phyloP scores from a whole-genome alignment of 306 rosid genomes.

The Cyamopsis tetragonoloba region DNA sequence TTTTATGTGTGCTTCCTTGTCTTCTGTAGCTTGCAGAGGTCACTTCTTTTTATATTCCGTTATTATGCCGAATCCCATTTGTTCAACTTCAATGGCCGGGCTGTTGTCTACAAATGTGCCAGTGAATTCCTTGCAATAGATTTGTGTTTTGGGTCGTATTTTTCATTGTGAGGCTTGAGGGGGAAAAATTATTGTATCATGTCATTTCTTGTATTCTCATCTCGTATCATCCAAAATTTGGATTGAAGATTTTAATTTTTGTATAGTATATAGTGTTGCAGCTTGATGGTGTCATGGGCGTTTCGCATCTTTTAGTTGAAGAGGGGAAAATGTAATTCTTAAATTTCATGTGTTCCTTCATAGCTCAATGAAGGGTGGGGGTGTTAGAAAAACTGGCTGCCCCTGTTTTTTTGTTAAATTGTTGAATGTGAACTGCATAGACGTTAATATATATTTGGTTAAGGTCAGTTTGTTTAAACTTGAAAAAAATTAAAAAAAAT shows the following conservation, averaged over 20 bases:
- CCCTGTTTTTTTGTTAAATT: neutral
- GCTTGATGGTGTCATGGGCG: slow-evolving; percentile 8
- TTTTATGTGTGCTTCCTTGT: slow-evolving; percentile 27
- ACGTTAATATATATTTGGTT: neutral
- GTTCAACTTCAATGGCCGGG: slow-evolving; percentile 34
- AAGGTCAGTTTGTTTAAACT: too few species aligned
- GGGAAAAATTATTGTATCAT: neutral
- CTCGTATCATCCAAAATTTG: slow-evolving; percentile 14
- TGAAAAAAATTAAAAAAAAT: too few species aligned
- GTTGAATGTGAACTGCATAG: neutral
- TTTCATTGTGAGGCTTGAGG: slow-evolving; percentile 32
- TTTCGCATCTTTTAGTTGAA: slow-evolving; percentile 7
- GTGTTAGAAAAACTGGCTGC: neutral
- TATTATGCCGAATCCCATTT: slow-evolving; percentile 29
- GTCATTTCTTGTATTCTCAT: slow-evolving; percentile 3
- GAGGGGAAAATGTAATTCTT: neutral
- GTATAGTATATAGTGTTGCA: slow-evolving; percentile 14
- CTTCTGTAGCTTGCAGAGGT: slow-evolving; percentile 32
- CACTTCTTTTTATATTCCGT: slow-evolving; percentile 27
- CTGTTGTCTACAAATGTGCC: slow-evolving; percentile 35
- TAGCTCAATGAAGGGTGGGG: slow-evolving; percentile 2
- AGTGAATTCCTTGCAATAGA: slow-evolving; percentile 32
- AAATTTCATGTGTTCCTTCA: neutral
- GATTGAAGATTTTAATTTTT: slow-evolving; percentile 19
- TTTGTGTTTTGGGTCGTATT: slow-evolving; percentile 39